These are phyloP conservation scores for Fusarium brachygibbosum DNA, from an alignment of 2,329 filamentous ascomycete species.

Conservation along the genomic window DNA sequence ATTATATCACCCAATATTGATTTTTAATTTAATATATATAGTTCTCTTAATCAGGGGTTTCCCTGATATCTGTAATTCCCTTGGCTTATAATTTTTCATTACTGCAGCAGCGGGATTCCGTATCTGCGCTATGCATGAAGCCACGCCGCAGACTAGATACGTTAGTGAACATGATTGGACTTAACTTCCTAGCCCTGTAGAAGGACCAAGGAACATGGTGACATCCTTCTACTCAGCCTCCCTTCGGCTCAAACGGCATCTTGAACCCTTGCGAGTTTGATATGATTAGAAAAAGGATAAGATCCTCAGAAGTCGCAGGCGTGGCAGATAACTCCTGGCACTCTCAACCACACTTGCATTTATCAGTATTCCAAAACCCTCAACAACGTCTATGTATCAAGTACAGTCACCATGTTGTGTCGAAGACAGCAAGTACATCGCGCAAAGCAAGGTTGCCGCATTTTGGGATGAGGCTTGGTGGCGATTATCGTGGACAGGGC, in stretches of 20 bases:
- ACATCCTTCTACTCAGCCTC: neutral
- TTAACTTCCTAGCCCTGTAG: neutral
- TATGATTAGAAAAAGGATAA: neutral
- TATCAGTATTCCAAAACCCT: neutral
- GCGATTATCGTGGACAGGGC: conserved; percentile 32
- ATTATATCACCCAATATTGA: too few relatives aligned
- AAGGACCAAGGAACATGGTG: neutral
- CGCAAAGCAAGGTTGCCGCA: conserved; percentile 36
- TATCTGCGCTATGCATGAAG: neutral
- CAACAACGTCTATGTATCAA: conserved; percentile 10
- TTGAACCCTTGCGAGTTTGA: neutral
- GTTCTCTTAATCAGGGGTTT: too few relatives aligned
- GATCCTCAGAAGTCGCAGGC: neutral
- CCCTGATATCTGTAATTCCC: neutral
- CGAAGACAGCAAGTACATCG: conserved; percentile 23
- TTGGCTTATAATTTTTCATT: too few relatives aligned
- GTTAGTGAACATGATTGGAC: neutral
- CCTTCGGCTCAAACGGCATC: neutral
- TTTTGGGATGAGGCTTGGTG: conserved; percentile 43
- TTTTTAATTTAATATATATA: too few relatives aligned
- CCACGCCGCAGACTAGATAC: neutral
- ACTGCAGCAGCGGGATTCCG: too few relatives aligned
- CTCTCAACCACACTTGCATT: neutral
- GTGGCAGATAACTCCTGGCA: neutral
- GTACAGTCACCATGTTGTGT: conserved; percentile 21